Evolutionary conservation across 352 stramenopile species (phyloP), one percentile per base, ranked within the genome.

Genomic region (Phytophthora tubulina): DNA sequence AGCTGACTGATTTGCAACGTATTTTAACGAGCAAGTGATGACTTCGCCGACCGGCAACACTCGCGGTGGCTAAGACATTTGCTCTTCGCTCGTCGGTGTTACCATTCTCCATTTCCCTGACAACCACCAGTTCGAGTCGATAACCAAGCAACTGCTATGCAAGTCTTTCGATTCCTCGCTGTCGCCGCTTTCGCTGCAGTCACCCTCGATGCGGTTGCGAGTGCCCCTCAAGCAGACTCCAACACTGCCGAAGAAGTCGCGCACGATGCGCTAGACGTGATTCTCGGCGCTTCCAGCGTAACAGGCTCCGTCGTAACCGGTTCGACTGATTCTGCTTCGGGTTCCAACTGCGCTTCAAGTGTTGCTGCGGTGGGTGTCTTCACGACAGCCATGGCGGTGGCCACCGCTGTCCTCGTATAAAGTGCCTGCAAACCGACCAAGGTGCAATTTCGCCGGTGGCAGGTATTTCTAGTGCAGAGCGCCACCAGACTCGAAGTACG

Each of bases 181-280:
- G 6, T 76, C 32, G 38, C 21, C 27, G 32, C 51, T 38, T 14
- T 72, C 45, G 33, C 39, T 15, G 39, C 46, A 32, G 14, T 46
- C 8, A 15, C 45, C 17, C 17, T 76, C 51, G 31, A 76, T 21
- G 53, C 46, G 9, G 57, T 62, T n/a, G 15, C 44, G 27, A 59
- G 68, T n/a, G 35, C 31, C 2, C 54, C 60, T 10, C n/a, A 61
- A 42, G 49, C 17, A 14, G 63, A 70, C n/a, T 70, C 67, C 13
- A 59, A 38, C 31, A 75, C 67, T 14, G 42, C 46, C 10, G 53
- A 63, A 9, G 36, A 60, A 14, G 38, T 62, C 42, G 59, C 67
- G 2, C 33, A 69, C 15, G 57, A 73, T 45, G 53, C 56, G 7
- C 55, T 63, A 3, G 69, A 76, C 33, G 69, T 76, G 21, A 76